A percentile compares a stretch with the other conserved stretches of the same genome.
Conservation (phyloP, 1,284 basidiomycete genomes). For the Uromyces viciae-fabae region DNA sequence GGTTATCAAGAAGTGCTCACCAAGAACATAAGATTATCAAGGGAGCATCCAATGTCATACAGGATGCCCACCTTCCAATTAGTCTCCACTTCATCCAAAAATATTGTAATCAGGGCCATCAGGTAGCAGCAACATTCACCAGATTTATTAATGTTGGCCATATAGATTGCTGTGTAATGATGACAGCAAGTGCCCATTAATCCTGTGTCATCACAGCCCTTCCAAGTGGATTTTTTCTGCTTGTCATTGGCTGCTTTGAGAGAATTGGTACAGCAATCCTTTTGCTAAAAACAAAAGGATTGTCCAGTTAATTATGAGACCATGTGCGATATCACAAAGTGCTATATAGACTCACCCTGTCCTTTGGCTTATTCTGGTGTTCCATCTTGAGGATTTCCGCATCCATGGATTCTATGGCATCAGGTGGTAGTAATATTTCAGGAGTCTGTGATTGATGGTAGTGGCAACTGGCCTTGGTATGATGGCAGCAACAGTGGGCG, state of each 20-base stretch:
- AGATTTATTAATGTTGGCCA: background rate
- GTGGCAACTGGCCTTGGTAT: background rate
- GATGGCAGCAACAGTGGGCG: no score
- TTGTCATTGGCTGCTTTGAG: constrained; percentile 18
- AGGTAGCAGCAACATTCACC: background rate
- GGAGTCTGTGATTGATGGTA: background rate
- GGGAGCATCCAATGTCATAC: background rate
- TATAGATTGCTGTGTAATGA: background rate
- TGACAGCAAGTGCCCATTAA: constrained; percentile 6
- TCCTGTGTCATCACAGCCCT: constrained; percentile 12
- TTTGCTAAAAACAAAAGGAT: background rate
- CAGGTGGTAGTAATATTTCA: background rate
- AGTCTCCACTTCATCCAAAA: background rate
- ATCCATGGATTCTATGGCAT: background rate
- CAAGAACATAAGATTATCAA: background rate
- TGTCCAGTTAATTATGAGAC: no score
- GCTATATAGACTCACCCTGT: background rate
- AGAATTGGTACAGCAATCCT: constrained; percentile 7
- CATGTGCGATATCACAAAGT: no score
- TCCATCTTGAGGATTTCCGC: background rate
- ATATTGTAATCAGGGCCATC: background rate
- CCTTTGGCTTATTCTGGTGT: background rate
- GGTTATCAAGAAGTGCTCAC: background rate
- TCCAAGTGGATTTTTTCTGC: constrained; percentile 9
- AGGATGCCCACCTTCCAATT: background rate